Base-by-base conservation (phyloP, 441 rosid species). In the Gossypium schwendimanii region DNA sequence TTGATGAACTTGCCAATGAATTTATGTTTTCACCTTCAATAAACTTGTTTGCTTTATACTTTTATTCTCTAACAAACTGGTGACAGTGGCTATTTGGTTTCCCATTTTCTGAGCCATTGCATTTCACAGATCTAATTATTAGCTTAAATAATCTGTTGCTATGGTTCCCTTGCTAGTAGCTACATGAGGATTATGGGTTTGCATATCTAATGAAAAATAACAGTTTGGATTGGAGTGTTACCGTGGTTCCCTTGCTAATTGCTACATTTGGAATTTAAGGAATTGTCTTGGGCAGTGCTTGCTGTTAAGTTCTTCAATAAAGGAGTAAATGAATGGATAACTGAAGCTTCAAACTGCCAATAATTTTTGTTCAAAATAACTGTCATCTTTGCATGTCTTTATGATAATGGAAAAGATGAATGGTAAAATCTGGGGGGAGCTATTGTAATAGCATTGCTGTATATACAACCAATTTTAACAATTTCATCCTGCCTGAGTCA, bases 1-100 rank as follows among this genome's bases (percentile, higher is more conserved):
- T 64, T 65, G 70, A 65, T 65, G 55, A 65, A n/a, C 67, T n/a
- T 66, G 44, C 55, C 8, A 65, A 65, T 65, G 54, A 65, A 23
- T 47, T 5, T 65, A 65, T 47, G 15, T 23, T 63, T 39, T 63
- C 41, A 3, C 70, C 54, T 45, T 14, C 4, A 12, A 26, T 65
- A 45, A 65, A 65, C 12, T 47, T 65, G 39, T 49, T 66, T 24
- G 57, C 70, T 6, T 12, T 66, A 62, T 63, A 24, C 10, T 26
- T 26, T 49, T 47, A 26, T 24, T 49, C n/a, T 66, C 4, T 66
- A 66, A 26, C 58, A 45, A 61, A 61, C 5, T 63, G 49, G 26
- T 62, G 47, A 18, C 50, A 10, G 28, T 39, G 15, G 68, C 68
- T 63, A 17, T 63, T n/a, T 36, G 11, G 26, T 17, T 39, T 63